Evolutionary conservation across 192 early-diverging fungal species (phyloP).

Genomic region (Lobosporangium transversale): DNA sequence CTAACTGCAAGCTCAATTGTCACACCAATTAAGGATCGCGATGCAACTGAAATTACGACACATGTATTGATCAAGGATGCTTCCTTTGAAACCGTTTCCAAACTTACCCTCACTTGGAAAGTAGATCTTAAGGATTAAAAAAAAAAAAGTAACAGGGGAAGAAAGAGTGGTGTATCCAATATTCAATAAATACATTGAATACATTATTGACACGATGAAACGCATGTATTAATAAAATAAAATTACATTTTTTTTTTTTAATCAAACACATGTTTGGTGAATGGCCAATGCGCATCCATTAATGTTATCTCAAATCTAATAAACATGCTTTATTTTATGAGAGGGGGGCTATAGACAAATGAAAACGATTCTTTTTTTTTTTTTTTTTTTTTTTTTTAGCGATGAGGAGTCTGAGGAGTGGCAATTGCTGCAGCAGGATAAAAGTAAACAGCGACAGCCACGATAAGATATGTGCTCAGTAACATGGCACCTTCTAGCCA

Average conservation of each 20-base stretch:
- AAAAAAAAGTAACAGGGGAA: neutral
- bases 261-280: neutral
- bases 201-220: too few relatives aligned
- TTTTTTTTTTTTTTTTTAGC: too few relatives aligned
- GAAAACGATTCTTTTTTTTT: neutral
- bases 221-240: too few relatives aligned
- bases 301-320: neutral
- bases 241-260: neutral
- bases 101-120: conserved; percentile 43
- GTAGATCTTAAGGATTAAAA: conserved; percentile 18
- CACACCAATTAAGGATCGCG: conserved; percentile 31
- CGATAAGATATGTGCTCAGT: conserved; percentile 81
- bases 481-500: conserved; percentile 95
- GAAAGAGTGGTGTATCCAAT: neutral
- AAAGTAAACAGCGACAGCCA: conserved; percentile 84
- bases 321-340: too few relatives aligned
- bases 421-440: conserved; percentile 58
- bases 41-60: conserved; percentile 12
- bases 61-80: conserved; percentile 45
- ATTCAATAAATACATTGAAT: too few relatives aligned
- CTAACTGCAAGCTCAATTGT: conserved; percentile 40
- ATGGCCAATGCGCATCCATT: neutral
- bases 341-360: too few relatives aligned
- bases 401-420: too few relatives aligned
- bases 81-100: conserved; percentile 41